Base-by-base conservation (phyloP, 768 basidiomycete genomes). In the Leucosporidium scottii region DNA sequence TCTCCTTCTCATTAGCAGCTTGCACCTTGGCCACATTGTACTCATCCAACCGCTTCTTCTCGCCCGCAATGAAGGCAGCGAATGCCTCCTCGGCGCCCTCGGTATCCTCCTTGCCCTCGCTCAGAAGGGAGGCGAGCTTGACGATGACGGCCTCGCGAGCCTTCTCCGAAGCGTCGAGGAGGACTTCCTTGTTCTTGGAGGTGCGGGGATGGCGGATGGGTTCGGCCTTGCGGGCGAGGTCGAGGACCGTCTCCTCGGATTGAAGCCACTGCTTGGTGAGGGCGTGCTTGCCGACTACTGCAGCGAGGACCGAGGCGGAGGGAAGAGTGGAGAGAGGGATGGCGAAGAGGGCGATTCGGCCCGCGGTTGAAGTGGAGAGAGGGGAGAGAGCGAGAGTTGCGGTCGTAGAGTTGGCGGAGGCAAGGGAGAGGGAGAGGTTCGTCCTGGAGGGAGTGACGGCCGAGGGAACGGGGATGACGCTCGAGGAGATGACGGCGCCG, bases 221-320 rank as follows among this genome's bases (percentile, higher is more conserved):
- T 54, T 72, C 71, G 21, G 67, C 56, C 17, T 53, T 49, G 30
- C 62, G 59, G 4, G 68, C 68, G 27, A 50, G 49, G 31, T 57
- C 72, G 31, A 65, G 25, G 36, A 67, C 54, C 17, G 61, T 50
- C 27, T 62, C 63, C 20, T 48, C 23, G 20, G 34, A 21, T 3
- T 66, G 31, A 55, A 73, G 63, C 66, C 62, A 73, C 21, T 47
- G 50, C 17, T 50, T 27, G 4, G 72, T 73, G 63, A 73, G 66
- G 3, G 66, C 47, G 50, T 73, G 68, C 56, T 69, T 69, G 27
- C 72, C 72, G 9, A 70, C 72, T 27, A 73, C 69, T 12, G 64
- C 72, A 25, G 72, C 72, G 57, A 73, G 72, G 39, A 73, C 72
- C 0, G 72, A 70, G 0, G 68, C n/a, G 15, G 68, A 31, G 12